Evolutionary conservation across 805 yeast species (phyloP).

Genomic region (Metschnikowia drakensbergensis): DNA sequence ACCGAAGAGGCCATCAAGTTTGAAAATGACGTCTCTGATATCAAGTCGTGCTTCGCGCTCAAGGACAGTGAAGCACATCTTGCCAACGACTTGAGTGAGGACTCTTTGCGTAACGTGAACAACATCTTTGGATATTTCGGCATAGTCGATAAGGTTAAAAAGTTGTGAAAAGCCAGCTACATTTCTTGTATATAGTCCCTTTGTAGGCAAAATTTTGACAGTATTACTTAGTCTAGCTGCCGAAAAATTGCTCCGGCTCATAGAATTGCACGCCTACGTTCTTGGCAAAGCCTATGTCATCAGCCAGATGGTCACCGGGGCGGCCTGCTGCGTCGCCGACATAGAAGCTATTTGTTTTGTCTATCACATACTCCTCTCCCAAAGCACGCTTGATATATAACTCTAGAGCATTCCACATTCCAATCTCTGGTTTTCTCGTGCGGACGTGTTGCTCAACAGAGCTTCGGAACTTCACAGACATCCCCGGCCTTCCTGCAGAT

Average conservation of each 20-base stretch:
- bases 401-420: slow-evolving; percentile 66
- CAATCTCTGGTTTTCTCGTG: slow-evolving; percentile 71
- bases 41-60: slow-evolving; percentile 36
- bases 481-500: slow-evolving; percentile 52
- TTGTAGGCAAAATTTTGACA: no score
- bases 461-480: slow-evolving; percentile 19
- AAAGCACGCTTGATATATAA: slow-evolving; percentile 31
- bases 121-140: slow-evolving; percentile 61
- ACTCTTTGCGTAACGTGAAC: slow-evolving; percentile 26
- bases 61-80: slow-evolving; percentile 27
- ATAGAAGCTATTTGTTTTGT: slow-evolving; percentile 48
- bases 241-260: slow-evolving; percentile 69
- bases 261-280: slow-evolving; percentile 48
- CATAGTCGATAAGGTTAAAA: slow-evolving; percentile 52
- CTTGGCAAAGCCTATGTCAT: slow-evolving; percentile 69
- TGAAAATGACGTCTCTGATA: slow-evolving; percentile 62
- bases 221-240: neutral
- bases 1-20: slow-evolving; percentile 68
- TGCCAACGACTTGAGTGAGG: slow-evolving; percentile 16
- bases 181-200: slow-evolving; percentile 3
- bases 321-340: slow-evolving; percentile 99
- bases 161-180: slow-evolving; percentile 1
- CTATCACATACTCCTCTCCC: slow-evolving; percentile 27
- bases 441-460: slow-evolving; percentile 29
- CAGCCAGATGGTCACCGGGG: slow-evolving; percentile 68